These are phyloP conservation scores for Dendrobium nobile DNA, from an alignment of 106 monocot species.

Conservation along the genomic window DNA sequence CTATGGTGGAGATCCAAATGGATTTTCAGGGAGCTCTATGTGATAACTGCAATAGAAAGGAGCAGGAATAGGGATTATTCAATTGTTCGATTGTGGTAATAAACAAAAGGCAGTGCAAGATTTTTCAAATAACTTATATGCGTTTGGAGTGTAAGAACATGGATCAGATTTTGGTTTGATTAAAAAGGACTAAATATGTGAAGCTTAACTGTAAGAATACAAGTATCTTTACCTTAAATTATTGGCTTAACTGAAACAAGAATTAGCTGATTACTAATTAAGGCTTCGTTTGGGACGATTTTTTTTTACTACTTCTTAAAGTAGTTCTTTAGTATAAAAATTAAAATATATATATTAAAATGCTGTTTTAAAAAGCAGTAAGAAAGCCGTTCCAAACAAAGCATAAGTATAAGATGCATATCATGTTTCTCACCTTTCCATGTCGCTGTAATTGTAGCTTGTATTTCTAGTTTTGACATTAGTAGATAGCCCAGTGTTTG, in stretches of 20 bases:
- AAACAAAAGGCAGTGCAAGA: not conserved
- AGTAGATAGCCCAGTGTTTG: constrained; percentile 12
- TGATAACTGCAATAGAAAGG: constrained; percentile 18
- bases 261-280: not conserved
- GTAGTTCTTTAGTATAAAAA: too few species aligned
- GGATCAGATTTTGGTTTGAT: not conserved
- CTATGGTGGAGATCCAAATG: constrained; percentile 26
- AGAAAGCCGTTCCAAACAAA: too few species aligned
- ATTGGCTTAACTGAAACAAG: not conserved
- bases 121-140: too few species aligned
- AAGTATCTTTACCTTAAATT: not conserved
- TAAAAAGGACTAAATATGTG: not conserved
- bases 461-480: constrained; percentile 18
- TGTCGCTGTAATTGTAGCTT: constrained; percentile 22
- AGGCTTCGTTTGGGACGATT: too few species aligned
- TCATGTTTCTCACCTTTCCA: constrained; percentile 23
- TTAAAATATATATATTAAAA: too few species aligned
- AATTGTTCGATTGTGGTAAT: not conserved
- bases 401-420: not conserved
- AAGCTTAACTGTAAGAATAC: not conserved
- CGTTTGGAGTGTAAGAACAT: not conserved
- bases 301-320: too few species aligned
- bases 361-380: too few species aligned
- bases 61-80: not conserved
- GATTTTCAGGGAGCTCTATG: constrained; percentile 55